Conservation (phyloP, 345 rosid species). For the Ricinus communis region DNA sequence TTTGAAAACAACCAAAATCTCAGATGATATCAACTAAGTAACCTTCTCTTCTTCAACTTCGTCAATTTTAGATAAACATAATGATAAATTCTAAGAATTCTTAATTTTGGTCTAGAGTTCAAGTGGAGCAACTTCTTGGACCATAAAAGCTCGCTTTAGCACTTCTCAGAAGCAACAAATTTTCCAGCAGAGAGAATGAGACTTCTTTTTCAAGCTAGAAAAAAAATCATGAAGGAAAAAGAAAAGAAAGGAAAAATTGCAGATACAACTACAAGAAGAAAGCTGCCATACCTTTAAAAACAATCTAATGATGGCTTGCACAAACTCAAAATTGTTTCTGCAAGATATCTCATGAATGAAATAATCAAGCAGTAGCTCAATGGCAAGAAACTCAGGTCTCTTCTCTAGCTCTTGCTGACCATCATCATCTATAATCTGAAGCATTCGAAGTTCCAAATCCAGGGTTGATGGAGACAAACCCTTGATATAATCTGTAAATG, state of each 20-base stretch:
- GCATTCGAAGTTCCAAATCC: conserved; percentile 87
- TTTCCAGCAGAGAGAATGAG: not conserved
- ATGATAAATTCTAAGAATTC: not conserved
- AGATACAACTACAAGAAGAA: not conserved
- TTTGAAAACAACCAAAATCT: not conserved
- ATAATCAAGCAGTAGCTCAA: conserved; percentile 75
- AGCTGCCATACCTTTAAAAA: conserved; percentile 71
- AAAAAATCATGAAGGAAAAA: not conserved
- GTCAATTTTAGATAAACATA: not conserved
- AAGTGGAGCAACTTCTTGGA: not conserved
- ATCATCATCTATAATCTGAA: conserved; percentile 82
- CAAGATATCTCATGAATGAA: conserved; percentile 65
- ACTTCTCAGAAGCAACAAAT: not conserved
- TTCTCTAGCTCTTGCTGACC: conserved; percentile 55
- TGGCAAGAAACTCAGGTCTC: conserved; percentile 60
- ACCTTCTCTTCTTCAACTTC: not conserved
- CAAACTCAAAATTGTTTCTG: conserved; percentile 82
- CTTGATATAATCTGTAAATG: conserved; percentile 79
- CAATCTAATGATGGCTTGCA: conserved; percentile 77
- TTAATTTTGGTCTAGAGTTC: no score
- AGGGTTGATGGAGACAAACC: conserved; percentile 80
- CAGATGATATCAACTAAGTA: not conserved
- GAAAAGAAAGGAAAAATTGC: not conserved
- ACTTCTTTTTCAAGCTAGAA: not conserved
- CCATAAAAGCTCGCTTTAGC: not conserved